These are phyloP conservation scores for Candida pseudofarinosa DNA, from an alignment of 805 yeast genomes.

Conservation along the genomic window DNA sequence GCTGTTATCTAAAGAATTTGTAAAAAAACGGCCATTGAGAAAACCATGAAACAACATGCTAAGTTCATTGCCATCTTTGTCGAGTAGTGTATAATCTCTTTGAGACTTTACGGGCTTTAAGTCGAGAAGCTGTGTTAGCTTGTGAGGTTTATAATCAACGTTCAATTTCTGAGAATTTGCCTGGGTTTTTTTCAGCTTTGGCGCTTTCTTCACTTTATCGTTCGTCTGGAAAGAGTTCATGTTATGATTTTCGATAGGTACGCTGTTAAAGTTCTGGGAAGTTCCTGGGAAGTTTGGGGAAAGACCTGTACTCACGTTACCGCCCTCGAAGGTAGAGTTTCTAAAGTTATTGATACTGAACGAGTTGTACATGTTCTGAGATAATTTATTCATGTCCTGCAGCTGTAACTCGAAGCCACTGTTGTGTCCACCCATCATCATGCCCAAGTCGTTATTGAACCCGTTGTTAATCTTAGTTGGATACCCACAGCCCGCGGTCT, in stretches of 20 bases:
- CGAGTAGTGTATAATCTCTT: slow-evolving; percentile 24
- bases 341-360: not conserved
- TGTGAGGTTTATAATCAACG: slow-evolving; percentile 24
- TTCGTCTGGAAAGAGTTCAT: not conserved
- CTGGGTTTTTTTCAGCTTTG: slow-evolving; percentile 7
- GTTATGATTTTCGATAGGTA: not conserved
- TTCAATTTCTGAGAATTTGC: slow-evolving; percentile 9
- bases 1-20: slow-evolving; percentile 37
- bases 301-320: not conserved
- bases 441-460: not conserved
- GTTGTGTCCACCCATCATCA: not conserved
- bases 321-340: not conserved
- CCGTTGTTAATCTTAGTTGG: not conserved
- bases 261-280: not conserved
- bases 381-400: not conserved
- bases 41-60: slow-evolving; percentile 29
- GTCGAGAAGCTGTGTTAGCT: slow-evolving; percentile 26
- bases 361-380: not conserved
- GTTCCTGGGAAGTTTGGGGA: not conserved
- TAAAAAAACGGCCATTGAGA: slow-evolving; percentile 39
- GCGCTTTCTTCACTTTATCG: slow-evolving; percentile 8
- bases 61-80: slow-evolving; percentile 24
- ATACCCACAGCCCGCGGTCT: not conserved
- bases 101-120: slow-evolving; percentile 15
- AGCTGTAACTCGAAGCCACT: slow-evolving; percentile 3